These are phyloP conservation scores for Irpex sp. DNA, from an alignment of 1,284 basidiomycete genomes.

Conservation along the genomic window DNA sequence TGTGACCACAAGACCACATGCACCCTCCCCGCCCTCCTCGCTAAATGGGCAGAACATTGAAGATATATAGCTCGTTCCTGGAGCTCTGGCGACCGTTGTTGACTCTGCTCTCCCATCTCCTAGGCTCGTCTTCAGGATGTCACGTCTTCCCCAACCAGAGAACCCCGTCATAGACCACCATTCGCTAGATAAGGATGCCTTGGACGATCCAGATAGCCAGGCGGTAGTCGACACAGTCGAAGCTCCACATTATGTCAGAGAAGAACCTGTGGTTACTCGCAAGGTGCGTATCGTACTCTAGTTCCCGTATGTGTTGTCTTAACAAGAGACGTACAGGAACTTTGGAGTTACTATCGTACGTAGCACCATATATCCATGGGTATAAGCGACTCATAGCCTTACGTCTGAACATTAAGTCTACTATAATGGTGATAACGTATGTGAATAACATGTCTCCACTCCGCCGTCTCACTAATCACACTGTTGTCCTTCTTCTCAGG, in stretches of 20 bases:
- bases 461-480: background rate
- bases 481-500: constrained; percentile 29
- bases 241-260: constrained; percentile 14
- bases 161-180: constrained; percentile 3
- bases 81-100: background rate
- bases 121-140: constrained; percentile 1
- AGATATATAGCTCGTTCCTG: background rate
- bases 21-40: background rate
- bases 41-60: background rate
- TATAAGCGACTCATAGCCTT: background rate
- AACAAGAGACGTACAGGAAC: constrained; percentile 35
- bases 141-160: constrained; percentile 6
- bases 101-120: background rate
- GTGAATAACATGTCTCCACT: background rate
- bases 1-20: background rate
- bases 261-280: constrained; percentile 27
- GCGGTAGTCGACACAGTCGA: background rate
- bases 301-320: background rate
- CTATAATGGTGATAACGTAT: constrained; percentile 68
- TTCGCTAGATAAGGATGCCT: constrained; percentile 3
- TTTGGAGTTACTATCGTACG: constrained; percentile 71
- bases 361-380: constrained; percentile 7
- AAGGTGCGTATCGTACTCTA: constrained; percentile 18
- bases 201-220: background rate
- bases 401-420: constrained; percentile 40